A percentile compares a stretch with the other conserved stretches of the same genome.
phyloP scores from a whole-genome alignment of 305 asterid genomes.

The Fraxinus velutina region DNA sequence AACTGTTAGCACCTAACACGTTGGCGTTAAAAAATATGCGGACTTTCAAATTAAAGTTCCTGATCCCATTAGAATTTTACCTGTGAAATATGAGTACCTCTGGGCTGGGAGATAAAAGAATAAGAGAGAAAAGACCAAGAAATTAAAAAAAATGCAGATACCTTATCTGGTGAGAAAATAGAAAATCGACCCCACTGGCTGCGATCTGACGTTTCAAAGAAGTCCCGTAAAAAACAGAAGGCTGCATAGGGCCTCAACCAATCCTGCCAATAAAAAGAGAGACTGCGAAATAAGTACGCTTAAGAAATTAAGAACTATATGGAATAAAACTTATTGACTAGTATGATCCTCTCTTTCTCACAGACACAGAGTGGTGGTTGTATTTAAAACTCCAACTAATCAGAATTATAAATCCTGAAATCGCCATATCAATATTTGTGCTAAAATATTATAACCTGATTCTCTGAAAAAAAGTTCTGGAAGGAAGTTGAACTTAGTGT shows the following conservation, averaged over 20 bases:
- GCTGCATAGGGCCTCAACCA: conserved; percentile 96
- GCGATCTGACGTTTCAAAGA: conserved; percentile 89
- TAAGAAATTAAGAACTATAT: background rate
- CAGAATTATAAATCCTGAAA: background rate
- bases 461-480: conserved; percentile 66
- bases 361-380: background rate
- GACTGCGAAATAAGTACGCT: background rate
- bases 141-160: conserved; percentile 18
- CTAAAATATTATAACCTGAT: conserved; percentile 53
- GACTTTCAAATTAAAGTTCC: conserved; percentile 2
- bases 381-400: background rate
- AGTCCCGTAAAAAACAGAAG: conserved; percentile 87
- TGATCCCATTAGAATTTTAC: background rate
- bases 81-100: background rate
- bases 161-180: conserved; percentile 61
- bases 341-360: background rate
- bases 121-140: conserved; percentile 1
- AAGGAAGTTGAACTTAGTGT: conserved; percentile 55
- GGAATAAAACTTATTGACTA: background rate
- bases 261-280: conserved; percentile 48
- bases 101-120: background rate
- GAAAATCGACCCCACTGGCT: conserved; percentile 93
- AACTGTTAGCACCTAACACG: conserved; percentile 21
- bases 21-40: conserved; percentile 11
- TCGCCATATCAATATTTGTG: background rate